These are phyloP conservation scores for Omphalea diandra DNA, from an alignment of 441 rosid species.

Conservation along the genomic window DNA sequence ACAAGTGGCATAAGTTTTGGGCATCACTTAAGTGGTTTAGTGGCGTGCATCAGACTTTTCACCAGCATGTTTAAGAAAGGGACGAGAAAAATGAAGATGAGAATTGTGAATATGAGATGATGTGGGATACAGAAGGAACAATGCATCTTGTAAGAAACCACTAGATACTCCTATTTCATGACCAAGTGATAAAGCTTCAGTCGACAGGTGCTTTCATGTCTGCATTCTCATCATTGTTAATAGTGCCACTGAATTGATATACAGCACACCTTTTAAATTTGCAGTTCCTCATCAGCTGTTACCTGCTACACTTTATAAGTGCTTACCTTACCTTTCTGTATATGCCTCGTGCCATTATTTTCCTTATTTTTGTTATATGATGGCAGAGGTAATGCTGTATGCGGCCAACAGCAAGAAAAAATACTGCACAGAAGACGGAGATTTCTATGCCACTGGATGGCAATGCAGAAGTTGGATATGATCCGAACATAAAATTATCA, in stretches of 20 bases:
- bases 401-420: constrained; percentile 63
- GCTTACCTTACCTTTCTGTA: neutral
- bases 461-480: constrained; percentile 37
- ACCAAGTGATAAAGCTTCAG: constrained; percentile 38
- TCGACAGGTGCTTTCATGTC: constrained; percentile 56
- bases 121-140: constrained; percentile 93
- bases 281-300: neutral
- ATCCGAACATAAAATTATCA: constrained; percentile 34
- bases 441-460: constrained; percentile 38
- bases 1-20: constrained; percentile 53
- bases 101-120: constrained; percentile 75
- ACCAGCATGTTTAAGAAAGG: constrained; percentile 38
- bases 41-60: constrained; percentile 36
- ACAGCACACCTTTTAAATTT: neutral
- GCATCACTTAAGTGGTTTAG: constrained; percentile 32
- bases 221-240: constrained; percentile 1
- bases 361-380: neutral
- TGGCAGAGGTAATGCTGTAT: constrained; percentile 70
- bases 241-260: neutral
- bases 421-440: constrained; percentile 39
- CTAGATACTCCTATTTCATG: constrained; percentile 26
- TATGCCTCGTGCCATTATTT: neutral
- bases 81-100: constrained; percentile 80
- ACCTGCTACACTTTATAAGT: neutral
- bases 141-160: constrained; percentile 86